Base-by-base conservation (phyloP, 495 filamentous ascomycete species). In the Monascus purpureus region DNA sequence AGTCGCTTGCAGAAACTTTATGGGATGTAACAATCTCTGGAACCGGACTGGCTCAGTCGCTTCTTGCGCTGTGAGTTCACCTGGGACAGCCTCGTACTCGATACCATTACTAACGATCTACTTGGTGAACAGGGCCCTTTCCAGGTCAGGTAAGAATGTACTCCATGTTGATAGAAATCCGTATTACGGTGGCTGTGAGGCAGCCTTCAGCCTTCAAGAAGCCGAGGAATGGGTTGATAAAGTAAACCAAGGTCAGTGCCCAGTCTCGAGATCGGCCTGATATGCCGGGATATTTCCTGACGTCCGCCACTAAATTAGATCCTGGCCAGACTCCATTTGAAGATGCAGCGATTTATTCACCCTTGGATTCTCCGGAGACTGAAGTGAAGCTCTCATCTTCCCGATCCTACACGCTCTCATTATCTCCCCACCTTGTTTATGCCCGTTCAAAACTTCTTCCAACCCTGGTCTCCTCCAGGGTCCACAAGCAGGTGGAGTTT, bases 11-110 rank as follows among this genome's bases (percentile, higher is more conserved):
- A 50, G 77, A 79, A 31, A 84, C 82, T 18, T 59, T 67, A 28
- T 97, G 92, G 92, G 90, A 97, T 62, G 75, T 92, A 43, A 64
- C 90, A 35, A 83, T 97, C 40, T 70, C 73, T 39, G 92, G 92
- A 40, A 97, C 90, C 31, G 90, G 85, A 29, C 53, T 96, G 40
- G 69, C 75, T 42, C 82, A 94, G 53, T 95, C 87, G 27, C 75
- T 97, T 33, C 72, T 97, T 41, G 88, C 90, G 39, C 65, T 94
- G 90, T 97, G 72, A 67, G 81, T 63, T 22, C 9, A 22, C 9
- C 20, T 22, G 4, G n/a, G n/a, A n/a, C n/a, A n/a, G n/a, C n/a
- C n/a, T n/a, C 29, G 38, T 17, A 29, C 26, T 31, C 29, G 37
- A 32, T 33, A 43, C 40, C 17, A 35, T 27, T 38, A 25, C 39